phyloP scores from a whole-genome alignment of 176 grass and related monocot genomes.

The Areca catechu region DNA sequence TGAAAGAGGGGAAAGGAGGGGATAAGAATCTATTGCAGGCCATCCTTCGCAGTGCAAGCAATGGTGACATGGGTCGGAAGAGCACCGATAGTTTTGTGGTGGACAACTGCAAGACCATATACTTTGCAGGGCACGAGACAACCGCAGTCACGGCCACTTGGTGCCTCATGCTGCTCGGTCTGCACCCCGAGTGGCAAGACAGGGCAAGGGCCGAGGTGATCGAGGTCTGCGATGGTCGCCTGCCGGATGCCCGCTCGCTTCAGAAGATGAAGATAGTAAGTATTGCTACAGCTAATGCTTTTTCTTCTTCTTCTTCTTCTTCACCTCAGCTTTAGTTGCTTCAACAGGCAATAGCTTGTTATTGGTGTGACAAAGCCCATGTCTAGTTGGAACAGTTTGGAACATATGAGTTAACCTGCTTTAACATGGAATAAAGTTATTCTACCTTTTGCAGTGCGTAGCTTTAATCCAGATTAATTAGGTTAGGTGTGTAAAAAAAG shows the following conservation, averaged over 20 bases:
- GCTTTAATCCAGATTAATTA: too few species aligned
- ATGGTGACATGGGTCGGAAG: slow-evolving; percentile 19
- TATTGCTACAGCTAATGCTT: background rate
- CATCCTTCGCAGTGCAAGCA: slow-evolving; percentile 61
- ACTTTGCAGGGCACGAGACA: slow-evolving; percentile 87
- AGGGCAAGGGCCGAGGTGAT: slow-evolving; percentile 44
- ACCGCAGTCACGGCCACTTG: slow-evolving; percentile 80
- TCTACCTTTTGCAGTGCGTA: too few species aligned
- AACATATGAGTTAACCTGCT: too few species aligned
- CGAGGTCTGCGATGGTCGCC: slow-evolving; percentile 27
- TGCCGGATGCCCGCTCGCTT: slow-evolving; percentile 42
- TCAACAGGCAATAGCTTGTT: too few species aligned
- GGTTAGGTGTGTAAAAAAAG: too few species aligned
- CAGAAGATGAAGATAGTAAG: slow-evolving; percentile 91
- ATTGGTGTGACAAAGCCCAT: too few species aligned
- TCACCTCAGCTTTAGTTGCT: too few species aligned
- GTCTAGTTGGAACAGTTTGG: too few species aligned
- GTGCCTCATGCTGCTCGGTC: slow-evolving; percentile 82
- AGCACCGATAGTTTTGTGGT: slow-evolving; percentile 76
- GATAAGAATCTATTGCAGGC: slow-evolving; percentile 59
- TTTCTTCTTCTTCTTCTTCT: too few species aligned
- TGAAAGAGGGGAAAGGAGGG: slow-evolving; percentile 40
- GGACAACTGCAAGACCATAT: slow-evolving; percentile 99
- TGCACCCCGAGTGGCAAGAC: slow-evolving; percentile 90
- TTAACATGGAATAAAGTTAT: too few species aligned